A percentile compares a stretch with the other conserved stretches of the same genome.
Evolutionary conservation across 495 filamentous ascomycete species (phyloP).

Genomic region (Saxophila tyrrhenica): DNA sequence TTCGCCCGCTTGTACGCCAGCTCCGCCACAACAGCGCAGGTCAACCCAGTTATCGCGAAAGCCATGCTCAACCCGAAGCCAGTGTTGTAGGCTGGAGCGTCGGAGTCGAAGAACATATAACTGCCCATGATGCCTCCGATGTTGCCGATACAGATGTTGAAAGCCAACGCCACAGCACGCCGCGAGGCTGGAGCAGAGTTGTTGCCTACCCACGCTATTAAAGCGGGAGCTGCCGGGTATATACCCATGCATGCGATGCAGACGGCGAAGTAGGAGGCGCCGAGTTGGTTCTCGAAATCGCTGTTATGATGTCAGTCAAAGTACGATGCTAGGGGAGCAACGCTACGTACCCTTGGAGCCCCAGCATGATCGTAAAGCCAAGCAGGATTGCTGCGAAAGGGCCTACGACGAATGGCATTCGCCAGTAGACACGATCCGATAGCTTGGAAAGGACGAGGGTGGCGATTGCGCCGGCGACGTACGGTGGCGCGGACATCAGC

Average conservation of each 20-base stretch:
- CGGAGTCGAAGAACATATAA: too few species aligned
- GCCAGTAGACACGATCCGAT: constrained; percentile 32
- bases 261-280: constrained; percentile 29
- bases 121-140: too few species aligned
- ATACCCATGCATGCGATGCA: constrained; percentile 32
- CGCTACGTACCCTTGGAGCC: too few species aligned
- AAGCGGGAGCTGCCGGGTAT: constrained; percentile 29
- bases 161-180: constrained; percentile 30
- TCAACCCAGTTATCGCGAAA: constrained; percentile 38
- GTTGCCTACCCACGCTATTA: constrained; percentile 28
- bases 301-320: too few species aligned
- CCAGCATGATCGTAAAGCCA: too few species aligned
- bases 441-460: constrained; percentile 27
- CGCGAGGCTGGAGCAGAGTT: constrained; percentile 30
- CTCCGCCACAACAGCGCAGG: constrained; percentile 32
- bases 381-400: constrained; percentile 19
- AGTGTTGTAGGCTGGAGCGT: too few species aligned
- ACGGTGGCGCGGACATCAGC: too few species aligned
- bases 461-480: too few species aligned
- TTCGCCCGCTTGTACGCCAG: constrained; percentile 22
- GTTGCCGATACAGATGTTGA: too few species aligned
- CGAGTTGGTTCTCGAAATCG: constrained; percentile 25
- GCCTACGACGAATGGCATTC: constrained; percentile 31
- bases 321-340: too few species aligned
- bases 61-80: too few species aligned